Conservation (phyloP, 768 basidiomycete genomes). For the Xerocomus spinulosus region DNA sequence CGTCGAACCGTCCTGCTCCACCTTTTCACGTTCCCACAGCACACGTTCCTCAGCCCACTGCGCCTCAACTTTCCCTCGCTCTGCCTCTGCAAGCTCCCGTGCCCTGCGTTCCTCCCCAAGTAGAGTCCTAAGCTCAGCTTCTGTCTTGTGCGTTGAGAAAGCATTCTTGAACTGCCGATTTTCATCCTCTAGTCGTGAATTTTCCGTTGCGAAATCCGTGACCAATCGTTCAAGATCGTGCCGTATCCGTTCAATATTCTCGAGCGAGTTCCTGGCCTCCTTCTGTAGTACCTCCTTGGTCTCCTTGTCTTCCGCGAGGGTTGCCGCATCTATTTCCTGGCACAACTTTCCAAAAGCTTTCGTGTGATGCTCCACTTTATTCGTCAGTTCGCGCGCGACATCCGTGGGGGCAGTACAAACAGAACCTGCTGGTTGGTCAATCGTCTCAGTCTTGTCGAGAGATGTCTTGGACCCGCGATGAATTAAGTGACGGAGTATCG, state of each 20-base stretch:
- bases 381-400: slow-evolving; percentile 40
- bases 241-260: slow-evolving; percentile 39
- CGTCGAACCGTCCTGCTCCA: background rate
- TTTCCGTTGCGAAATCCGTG: slow-evolving; percentile 33
- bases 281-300: slow-evolving; percentile 35
- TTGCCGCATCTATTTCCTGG: slow-evolving; percentile 39
- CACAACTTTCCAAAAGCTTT: slow-evolving; percentile 40
- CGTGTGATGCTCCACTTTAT: slow-evolving; percentile 38
- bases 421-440: slow-evolving; percentile 37
- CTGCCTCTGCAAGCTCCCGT: slow-evolving; percentile 16
- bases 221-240: slow-evolving; percentile 38
- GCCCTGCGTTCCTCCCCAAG: slow-evolving; percentile 22
- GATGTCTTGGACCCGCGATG: slow-evolving; percentile 34
- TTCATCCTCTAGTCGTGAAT: slow-evolving; percentile 23
- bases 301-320: slow-evolving; percentile 37
- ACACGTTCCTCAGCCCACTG: slow-evolving; percentile 15
- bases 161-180: slow-evolving; percentile 14
- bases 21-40: slow-evolving; percentile 4
- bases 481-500: slow-evolving; percentile 41
- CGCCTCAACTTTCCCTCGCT: slow-evolving; percentile 11
- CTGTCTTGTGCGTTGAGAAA: slow-evolving; percentile 10
- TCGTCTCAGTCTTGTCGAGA: slow-evolving; percentile 43
- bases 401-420: slow-evolving; percentile 41
- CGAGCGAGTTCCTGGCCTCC: slow-evolving; percentile 36
- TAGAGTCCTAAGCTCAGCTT: slow-evolving; percentile 9